These are phyloP conservation scores for Clarireedia homoeocarpa DNA, from an alignment of 2,329 filamentous ascomycete species.

Conservation along the genomic window DNA sequence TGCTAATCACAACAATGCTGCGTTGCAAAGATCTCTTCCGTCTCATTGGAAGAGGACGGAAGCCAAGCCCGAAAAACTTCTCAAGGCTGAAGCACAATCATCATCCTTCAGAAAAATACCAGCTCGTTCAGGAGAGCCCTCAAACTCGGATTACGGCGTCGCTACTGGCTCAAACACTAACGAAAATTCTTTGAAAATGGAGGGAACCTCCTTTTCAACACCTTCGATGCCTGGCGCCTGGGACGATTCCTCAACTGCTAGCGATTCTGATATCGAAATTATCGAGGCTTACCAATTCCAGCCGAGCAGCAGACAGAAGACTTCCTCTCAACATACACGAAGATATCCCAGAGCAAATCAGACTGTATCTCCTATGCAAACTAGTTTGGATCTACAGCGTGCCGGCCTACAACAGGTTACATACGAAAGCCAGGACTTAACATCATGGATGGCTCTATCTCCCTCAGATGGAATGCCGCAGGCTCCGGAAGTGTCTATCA, in stretches of 20 bases:
- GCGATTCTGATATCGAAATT: constrained; percentile 28
- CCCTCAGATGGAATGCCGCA: background rate
- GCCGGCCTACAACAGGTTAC: constrained; percentile 12
- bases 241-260: constrained; percentile 17
- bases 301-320: constrained; percentile 19
- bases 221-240: constrained; percentile 16
- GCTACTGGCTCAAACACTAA: background rate
- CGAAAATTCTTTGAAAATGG: background rate
- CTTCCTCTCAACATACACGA: background rate
- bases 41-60: background rate
- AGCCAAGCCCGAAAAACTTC: background rate
- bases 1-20: background rate
- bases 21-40: background rate
- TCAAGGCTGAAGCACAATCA: background rate
- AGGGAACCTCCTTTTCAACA: constrained; percentile 7
- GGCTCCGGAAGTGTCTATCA: background rate
- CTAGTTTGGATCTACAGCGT: background rate
- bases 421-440: constrained; percentile 24
- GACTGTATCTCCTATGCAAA: no score
- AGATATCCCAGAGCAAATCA: background rate
- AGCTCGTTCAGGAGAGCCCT: no score
- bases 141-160: background rate
- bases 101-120: background rate
- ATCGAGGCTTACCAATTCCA: constrained; percentile 24
- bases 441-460: constrained; percentile 13